Evolutionary conservation across 129 eudicot species (phyloP), one percentile per base, ranked within the genome.

Genomic region (Chrysanthemum makinoi): DNA sequence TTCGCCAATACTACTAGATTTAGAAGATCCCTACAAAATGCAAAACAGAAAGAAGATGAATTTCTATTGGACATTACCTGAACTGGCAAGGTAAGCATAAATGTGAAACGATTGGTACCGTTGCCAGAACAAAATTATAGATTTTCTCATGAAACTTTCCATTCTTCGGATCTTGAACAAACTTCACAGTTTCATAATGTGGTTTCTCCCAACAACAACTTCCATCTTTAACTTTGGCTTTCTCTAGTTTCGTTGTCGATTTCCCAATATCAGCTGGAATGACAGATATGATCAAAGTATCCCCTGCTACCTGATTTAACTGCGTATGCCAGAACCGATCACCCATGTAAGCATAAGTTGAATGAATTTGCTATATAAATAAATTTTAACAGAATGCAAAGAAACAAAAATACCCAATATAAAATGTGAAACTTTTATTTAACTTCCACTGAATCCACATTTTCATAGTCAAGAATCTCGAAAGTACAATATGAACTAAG

Each of bases 191-290:
- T 68, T 89, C 96, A 53, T 68, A 77, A 3, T 89, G 86, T 3
- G 97, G 89, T 74, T 86, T 89, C 74, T 87, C 96, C 99, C 99
- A 94, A 65, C 74, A 82, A 82, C 97, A 94, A 39, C 86, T 75
- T 70, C 96, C 95, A 68, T 94, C 95, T 82, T 79, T 87, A 71
- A 87, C 74, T 46, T 69, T 64, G 15, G 78, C 84, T 84, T 86
- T 94, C 65, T 90, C 99, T 53, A 89, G 75, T 84, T 69, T 87
- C 7, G 83, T 73, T 3, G 95, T 87, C 13, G 99, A 87, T 81
- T 90, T 94, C 20, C 99, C 99, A 48, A 43, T 69, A 62, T 90
- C 97, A 7, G 96, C 86, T 56, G 97, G 97, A 68, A 95, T 74
- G 18, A 95, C 69, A 11, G 97, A 95, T 48, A 95, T 69, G 85